A percentile compares a stretch with the other conserved stretches of the same genome.
Evolutionary conservation across 163 green algal species (phyloP).

Genomic region (Chlorella variabilis): DNA sequence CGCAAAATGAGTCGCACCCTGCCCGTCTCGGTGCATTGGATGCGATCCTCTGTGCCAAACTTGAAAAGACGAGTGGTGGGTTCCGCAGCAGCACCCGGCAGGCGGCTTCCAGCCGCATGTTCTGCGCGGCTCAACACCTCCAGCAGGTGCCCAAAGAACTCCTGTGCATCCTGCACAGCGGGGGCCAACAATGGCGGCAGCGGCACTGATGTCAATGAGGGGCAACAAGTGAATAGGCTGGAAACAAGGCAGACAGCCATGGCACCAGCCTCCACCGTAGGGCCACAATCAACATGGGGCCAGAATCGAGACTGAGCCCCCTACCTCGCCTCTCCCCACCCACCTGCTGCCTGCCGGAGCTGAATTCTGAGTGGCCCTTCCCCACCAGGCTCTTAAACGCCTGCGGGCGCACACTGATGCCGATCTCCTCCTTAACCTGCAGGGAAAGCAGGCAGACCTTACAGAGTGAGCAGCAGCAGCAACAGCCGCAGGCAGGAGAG

Average conservation of each 20-base stretch:
- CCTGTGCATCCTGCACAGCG: slow-evolving; percentile 79
- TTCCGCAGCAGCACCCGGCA: slow-evolving; percentile 30
- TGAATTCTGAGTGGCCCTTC: slow-evolving; percentile 92
- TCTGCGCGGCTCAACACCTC: slow-evolving; percentile 77
- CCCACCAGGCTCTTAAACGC: slow-evolving; percentile 89
- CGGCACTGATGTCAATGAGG: too few species aligned
- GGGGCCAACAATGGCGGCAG: background rate
- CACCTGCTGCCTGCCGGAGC: slow-evolving; percentile 85
- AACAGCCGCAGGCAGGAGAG: too few species aligned
- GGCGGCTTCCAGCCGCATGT: slow-evolving; percentile 52
- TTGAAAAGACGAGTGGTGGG: slow-evolving; percentile 63
- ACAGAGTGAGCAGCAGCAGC: too few species aligned
- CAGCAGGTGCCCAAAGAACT: slow-evolving; percentile 95
- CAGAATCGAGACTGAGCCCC: too few species aligned
- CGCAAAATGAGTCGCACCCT: too few species aligned
- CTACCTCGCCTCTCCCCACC: too few species aligned
- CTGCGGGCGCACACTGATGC: slow-evolving; percentile 56
- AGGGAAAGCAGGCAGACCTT: background rate
- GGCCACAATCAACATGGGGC: too few species aligned
- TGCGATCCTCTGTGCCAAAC: slow-evolving; percentile 84
- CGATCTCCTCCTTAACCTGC: slow-evolving; percentile 14
- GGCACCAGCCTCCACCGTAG: too few species aligned
- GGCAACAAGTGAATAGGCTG: too few species aligned
- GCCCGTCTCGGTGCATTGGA: slow-evolving; percentile 80
- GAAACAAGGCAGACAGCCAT: background rate